Evolutionary conservation across 2,329 filamentous ascomycete genomes (phyloP), one percentile per base, ranked within the genome.

Genomic region (Ampelomyces quisqualis): DNA sequence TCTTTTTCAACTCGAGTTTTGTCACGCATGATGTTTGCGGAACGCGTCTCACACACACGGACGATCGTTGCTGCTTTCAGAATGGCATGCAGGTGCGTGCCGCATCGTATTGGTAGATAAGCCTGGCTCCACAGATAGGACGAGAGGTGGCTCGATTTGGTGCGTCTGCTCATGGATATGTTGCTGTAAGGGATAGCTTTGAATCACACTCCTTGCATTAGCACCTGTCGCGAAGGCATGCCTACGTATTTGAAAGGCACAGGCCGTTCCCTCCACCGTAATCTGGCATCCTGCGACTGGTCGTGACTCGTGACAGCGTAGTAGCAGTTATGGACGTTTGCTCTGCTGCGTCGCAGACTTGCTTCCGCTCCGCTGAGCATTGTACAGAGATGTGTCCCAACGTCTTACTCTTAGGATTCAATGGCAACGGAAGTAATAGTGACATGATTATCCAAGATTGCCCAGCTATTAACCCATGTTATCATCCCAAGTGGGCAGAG

Each of bases 401-500:
- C 22, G n/a, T 7, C 18, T n/a, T 18, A 32, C 9, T 20, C 30
- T 11, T 11, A 13, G 4, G 10, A 13, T 8, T 13, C 9, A 18
- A n/a, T 13, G 8, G 30, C 18, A 7, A 20, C 30, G 10, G 3
- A 11, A 32, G 4, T 13, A 11, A 32, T 29, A 9, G n/a, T 13
- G 17, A 18, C 30, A 7, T 32, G 30, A 13, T n/a, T 19, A 8
- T 20, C 17, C 30, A 11, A 32, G 17, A 17, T 29, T 32, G 30
- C 23, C 29, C 15, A 23, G 29, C 29, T 33, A 21, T 15, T 10
- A 23, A 20, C 28, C 28, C 24, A 14, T 24, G 21, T 24, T 21
- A 29, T 30, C 36, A 33, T 33, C 36, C 36, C 36, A 20, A 28
- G 36, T 39, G 28, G 36, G 36, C 13, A 20, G 11, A n/a, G 21